Base-by-base conservation (phyloP, 2,329 filamentous ascomycete species). In the Madurella fahalii region DNA sequence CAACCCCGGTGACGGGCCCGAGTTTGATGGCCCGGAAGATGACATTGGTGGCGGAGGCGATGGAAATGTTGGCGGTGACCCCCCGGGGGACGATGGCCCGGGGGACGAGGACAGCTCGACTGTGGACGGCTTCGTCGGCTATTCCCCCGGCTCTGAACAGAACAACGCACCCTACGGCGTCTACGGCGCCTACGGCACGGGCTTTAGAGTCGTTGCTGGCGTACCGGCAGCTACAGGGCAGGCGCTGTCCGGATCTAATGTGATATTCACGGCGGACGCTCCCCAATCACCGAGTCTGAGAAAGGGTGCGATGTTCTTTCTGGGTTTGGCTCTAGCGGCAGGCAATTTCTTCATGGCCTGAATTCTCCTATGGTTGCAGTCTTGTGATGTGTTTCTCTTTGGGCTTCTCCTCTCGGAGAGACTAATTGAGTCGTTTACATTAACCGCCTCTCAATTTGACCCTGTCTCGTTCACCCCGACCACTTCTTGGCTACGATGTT, bases 401-500 rank as follows among this genome's bases (percentile, higher is more conserved):
- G 16, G 20, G 8, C 12, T 32, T 18, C 34, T 31, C 17, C 11
- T 11, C 9, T 9, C 4, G 25, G 25, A 7, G 4, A 25, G 25
- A 25, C 7, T 25, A 25, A 25, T 37, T 37, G 34, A 37, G 13
- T 37, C 15, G n/a, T 17, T 44, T 17, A 9, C 16, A 44, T n/a
- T 7, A 30, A 39, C 9, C 37, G 42, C n/a, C 49, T 18, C 15
- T 57, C 50, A 15, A 45, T 32, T 15, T 15, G 34, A 12, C 2
- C 34, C 13, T 4, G 4, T 43, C 31, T 49, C 43, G 12, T 43
- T 20, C 37, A 37, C 40, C 32, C 47, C 56, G 16, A 48, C 20
- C 7, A 61, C 16, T 15, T 40, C 52, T 56, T 72, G 74, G 65
- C 77, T 81, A 40, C 72, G 65, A 61, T 81, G 77, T 66, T 81